Evolutionary conservation across 179 eudicot genomes (phyloP).

Genomic region (Beta corolliflora): DNA sequence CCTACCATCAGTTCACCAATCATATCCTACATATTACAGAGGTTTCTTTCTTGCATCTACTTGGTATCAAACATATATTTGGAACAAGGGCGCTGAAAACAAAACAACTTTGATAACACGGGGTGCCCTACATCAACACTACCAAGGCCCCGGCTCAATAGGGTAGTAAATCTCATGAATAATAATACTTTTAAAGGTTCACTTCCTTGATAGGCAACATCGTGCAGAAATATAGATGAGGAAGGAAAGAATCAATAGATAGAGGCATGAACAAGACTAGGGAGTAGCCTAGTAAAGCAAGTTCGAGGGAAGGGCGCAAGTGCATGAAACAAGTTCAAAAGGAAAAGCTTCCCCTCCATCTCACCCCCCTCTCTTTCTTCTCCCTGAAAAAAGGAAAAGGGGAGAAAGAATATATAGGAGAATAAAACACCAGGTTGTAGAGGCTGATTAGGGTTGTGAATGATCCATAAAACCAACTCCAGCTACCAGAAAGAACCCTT

Average conservation of each 20-base stretch:
- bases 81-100: background rate
- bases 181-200: background rate
- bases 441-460: background rate
- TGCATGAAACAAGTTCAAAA: background rate
- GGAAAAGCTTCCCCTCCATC: background rate
- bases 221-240: background rate
- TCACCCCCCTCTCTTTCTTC: slow-evolving; percentile 2
- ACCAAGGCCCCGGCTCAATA: background rate
- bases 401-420: too few relatives aligned
- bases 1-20: background rate
- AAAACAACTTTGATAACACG: background rate
- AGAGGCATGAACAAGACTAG: background rate
- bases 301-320: background rate
- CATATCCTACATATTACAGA: background rate
- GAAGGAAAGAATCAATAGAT: background rate
- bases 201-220: background rate
- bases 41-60: background rate
- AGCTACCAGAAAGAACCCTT: background rate
- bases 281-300: background rate
- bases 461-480: background rate
- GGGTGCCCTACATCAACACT: background rate
- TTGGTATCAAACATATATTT: background rate
- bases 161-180: background rate
- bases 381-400: background rate
- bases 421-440: background rate